Evolutionary conservation across 2,329 filamentous ascomycete genomes (phyloP).

Genomic region (Diaporthe capsici): DNA sequence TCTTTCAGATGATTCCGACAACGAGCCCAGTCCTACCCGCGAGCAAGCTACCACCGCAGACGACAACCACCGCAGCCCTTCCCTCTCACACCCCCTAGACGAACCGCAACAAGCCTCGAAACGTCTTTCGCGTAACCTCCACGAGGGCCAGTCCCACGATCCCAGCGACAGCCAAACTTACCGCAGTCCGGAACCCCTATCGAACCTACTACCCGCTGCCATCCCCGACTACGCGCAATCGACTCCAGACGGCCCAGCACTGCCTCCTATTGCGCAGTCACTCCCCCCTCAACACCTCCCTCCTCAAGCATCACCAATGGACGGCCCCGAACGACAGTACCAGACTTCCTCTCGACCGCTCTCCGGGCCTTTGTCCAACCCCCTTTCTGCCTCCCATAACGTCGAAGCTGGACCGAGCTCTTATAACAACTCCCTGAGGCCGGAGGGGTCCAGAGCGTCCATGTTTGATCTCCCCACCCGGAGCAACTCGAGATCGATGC

Average conservation of each 20-base stretch:
- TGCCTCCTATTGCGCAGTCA: slow-evolving; percentile 1
- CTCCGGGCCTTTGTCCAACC: slow-evolving; percentile 50
- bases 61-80: slow-evolving; percentile 45
- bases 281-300: slow-evolving; percentile 38
- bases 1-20: slow-evolving; percentile 78
- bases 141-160: slow-evolving; percentile 21
- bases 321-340: slow-evolving; percentile 39
- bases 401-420: slow-evolving; percentile 52
- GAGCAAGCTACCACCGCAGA: slow-evolving; percentile 52
- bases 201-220: slow-evolving; percentile 3
- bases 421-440: slow-evolving; percentile 58
- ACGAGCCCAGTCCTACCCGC: slow-evolving; percentile 49
- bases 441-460: slow-evolving; percentile 71
- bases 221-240: slow-evolving; percentile 44
- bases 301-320: slow-evolving; percentile 27
- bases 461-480: slow-evolving; percentile 68
- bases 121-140: slow-evolving; percentile 42
- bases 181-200: slow-evolving; percentile 27
- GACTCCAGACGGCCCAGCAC: slow-evolving; percentile 39
- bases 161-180: slow-evolving; percentile 14
- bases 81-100: slow-evolving; percentile 40
- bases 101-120: slow-evolving; percentile 28
- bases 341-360: slow-evolving; percentile 49
- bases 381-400: slow-evolving; percentile 50
- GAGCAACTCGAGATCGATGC: slow-evolving; percentile 74